phyloP scores from a whole-genome alignment of 768 basidiomycete genomes.

The Auricularia sp. region DNA sequence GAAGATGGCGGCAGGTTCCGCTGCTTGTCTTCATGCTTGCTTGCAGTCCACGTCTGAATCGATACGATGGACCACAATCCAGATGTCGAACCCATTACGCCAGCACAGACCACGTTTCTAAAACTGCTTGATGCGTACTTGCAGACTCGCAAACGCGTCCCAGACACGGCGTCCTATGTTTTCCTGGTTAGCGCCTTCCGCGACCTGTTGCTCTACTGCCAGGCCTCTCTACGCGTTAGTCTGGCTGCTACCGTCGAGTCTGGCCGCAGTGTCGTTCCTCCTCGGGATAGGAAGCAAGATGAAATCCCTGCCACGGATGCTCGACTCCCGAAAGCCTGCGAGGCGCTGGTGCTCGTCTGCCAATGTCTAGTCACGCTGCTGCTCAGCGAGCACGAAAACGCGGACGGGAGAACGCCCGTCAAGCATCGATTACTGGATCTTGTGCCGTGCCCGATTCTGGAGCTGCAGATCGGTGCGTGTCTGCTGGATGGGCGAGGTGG shows the following conservation, averaged over 20 bases:
- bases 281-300: background rate
- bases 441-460: constrained; percentile 24
- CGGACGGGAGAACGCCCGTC: constrained; percentile 23
- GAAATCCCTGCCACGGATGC: constrained; percentile 37
- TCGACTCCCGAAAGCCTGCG: constrained; percentile 59
- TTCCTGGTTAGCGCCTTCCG: constrained; percentile 58
- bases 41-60: too few relatives aligned
- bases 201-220: constrained; percentile 47
- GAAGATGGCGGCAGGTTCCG: too few relatives aligned
- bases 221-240: constrained; percentile 10
- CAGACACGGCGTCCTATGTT: constrained; percentile 11
- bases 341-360: constrained; percentile 66
- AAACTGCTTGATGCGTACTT: constrained; percentile 82
- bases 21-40: too few relatives aligned
- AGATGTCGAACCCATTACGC: constrained; percentile 60
- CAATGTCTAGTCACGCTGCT: constrained; percentile 64
- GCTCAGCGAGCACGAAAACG: constrained; percentile 37
- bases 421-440: constrained; percentile 15
- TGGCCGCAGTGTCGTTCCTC: background rate
- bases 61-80: too few relatives aligned
- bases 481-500: background rate
- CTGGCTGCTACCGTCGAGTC: background rate
- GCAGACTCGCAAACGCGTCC: constrained; percentile 25
- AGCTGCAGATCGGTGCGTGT: constrained; percentile 47
- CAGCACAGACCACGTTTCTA: constrained; percentile 78